Evolutionary conservation across 192 early-diverging fungal genomes (phyloP).

Genomic region (Diversispora eburnea): DNA sequence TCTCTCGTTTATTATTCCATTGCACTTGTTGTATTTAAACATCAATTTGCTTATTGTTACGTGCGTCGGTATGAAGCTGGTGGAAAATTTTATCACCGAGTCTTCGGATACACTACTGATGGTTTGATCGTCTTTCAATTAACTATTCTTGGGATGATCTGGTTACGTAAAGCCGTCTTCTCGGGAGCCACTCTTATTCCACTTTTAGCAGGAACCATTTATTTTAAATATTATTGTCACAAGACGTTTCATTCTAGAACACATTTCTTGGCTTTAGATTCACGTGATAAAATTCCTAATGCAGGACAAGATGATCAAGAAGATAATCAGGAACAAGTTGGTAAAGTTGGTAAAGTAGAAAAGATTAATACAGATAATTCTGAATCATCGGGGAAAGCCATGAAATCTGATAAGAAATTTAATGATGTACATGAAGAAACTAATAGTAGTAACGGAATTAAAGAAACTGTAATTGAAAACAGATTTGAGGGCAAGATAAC

Average conservation of each 20-base stretch:
- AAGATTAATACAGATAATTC: not conserved
- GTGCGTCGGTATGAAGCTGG: constrained; percentile 56
- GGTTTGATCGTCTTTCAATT: constrained; percentile 58
- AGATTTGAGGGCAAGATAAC: too few relatives aligned
- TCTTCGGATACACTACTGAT: constrained; percentile 54
- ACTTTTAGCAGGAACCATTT: constrained; percentile 44
- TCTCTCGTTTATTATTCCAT: constrained; percentile 50
- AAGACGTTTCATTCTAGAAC: constrained; percentile 45
- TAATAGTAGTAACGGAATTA: too few relatives aligned
- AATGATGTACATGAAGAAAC: too few relatives aligned
- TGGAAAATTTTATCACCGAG: constrained; percentile 50
- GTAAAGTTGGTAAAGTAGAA: not conserved
- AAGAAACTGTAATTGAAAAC: too few relatives aligned
- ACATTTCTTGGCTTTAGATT: constrained; percentile 44
- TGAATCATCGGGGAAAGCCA: too few relatives aligned
- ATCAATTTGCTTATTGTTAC: constrained; percentile 62
- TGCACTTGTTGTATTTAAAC: constrained; percentile 54
- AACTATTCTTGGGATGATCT: constrained; percentile 53
- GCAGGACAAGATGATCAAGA: not conserved
- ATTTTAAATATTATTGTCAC: constrained; percentile 43
- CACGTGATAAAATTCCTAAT: constrained; percentile 16
- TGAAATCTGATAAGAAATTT: too few relatives aligned
- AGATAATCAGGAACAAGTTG: not conserved
- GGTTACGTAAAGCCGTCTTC: constrained; percentile 44
- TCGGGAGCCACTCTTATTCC: constrained; percentile 42